Evolutionary conservation across 495 filamentous ascomycete species (phyloP).

Genomic region (Neurospora tetrasperma): DNA sequence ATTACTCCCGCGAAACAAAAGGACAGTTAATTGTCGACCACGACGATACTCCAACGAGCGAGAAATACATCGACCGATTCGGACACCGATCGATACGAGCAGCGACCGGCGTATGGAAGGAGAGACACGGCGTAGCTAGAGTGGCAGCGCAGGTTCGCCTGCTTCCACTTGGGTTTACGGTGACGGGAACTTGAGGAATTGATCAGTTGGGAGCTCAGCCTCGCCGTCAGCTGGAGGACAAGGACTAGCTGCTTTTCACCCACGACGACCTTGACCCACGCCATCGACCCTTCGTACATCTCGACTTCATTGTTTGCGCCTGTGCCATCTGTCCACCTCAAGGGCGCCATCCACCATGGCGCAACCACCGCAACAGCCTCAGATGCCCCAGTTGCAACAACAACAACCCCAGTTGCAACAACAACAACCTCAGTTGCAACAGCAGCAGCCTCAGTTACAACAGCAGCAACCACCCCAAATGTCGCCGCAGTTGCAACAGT

Average conservation of each 20-base stretch:
- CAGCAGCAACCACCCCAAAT: slow-evolving; percentile 9
- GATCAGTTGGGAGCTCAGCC: neutral
- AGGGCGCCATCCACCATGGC: slow-evolving; percentile 40
- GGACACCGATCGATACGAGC: neutral
- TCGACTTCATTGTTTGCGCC: neutral
- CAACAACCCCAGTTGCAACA: slow-evolving; percentile 12
- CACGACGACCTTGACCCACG: neutral
- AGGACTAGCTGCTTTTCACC: neutral
- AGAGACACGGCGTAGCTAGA: slow-evolving; percentile 4
- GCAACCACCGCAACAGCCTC: slow-evolving; percentile 52
- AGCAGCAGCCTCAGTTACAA: slow-evolving; percentile 4
- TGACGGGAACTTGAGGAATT: neutral
- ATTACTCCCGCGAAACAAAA: neutral
- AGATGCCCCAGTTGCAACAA: slow-evolving; percentile 14
- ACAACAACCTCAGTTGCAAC: slow-evolving; percentile 6
- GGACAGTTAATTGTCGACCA: neutral
- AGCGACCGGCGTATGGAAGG: neutral
- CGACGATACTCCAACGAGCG: neutral
- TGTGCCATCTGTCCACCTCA: neutral
- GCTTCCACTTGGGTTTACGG: slow-evolving; percentile 6
- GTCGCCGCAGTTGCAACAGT: slow-evolving; percentile 5
- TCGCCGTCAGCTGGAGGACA: neutral
- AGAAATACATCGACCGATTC: neutral
- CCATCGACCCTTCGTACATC: neutral
- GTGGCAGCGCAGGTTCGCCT: slow-evolving; percentile 20